phyloP scores from a whole-genome alignment of 768 basidiomycete species.

The Suillus ampliporus region DNA sequence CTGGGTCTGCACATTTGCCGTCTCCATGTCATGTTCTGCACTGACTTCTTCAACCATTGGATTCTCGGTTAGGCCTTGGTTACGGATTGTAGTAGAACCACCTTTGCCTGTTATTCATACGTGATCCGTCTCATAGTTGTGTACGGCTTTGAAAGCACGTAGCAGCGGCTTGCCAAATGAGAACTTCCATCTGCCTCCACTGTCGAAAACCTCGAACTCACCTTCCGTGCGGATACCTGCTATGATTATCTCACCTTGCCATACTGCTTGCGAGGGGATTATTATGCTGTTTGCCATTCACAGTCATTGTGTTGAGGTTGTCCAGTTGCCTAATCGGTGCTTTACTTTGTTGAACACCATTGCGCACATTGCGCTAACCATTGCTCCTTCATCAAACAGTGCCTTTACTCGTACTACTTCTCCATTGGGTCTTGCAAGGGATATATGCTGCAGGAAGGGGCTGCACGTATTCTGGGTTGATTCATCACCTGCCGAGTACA shows the following conservation, averaged over 20 bases:
- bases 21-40: too few relatives aligned
- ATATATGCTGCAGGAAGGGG: background rate
- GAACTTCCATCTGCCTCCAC: constrained; percentile 35
- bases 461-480: too few relatives aligned
- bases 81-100: background rate
- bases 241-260: constrained; percentile 7
- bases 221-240: background rate
- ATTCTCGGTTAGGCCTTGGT: too few relatives aligned
- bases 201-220: constrained; percentile 22
- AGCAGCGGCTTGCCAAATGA: constrained; percentile 38
- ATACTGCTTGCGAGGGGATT: constrained; percentile 15
- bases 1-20: too few relatives aligned
- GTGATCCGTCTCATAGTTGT: constrained; percentile 30
- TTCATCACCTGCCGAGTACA: background rate
- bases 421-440: background rate
- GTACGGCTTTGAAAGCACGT: constrained; percentile 24
- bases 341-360: constrained; percentile 9
- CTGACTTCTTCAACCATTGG: too few relatives aligned
- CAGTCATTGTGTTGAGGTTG: constrained; percentile 25
- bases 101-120: too few relatives aligned
- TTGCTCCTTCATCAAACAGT: constrained; percentile 38
- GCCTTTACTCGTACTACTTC: background rate
- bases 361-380: constrained; percentile 34
- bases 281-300: constrained; percentile 41
- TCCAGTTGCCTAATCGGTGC: constrained; percentile 16